A percentile compares a stretch with the other conserved stretches of the same genome.
Conservation (phyloP, 768 basidiomycete genomes). For the Hypholoma fasciculare region DNA sequence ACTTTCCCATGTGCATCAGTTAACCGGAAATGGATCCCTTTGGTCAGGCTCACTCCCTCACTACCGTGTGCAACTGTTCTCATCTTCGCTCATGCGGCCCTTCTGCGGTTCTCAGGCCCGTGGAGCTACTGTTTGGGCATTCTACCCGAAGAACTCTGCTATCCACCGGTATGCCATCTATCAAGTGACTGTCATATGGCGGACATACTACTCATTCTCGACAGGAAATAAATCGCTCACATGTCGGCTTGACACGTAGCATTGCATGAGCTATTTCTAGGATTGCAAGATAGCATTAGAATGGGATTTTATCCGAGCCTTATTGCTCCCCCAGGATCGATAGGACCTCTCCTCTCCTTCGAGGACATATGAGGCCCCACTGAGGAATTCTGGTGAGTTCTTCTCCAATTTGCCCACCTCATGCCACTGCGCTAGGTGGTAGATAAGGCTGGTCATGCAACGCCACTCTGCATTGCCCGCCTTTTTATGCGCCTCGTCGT, state of each 20-base stretch:
- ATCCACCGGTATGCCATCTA: constrained; percentile 10
- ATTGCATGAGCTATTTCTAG: constrained; percentile 18
- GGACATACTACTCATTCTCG: constrained; percentile 21
- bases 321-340: constrained; percentile 2
- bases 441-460: constrained; percentile 1
- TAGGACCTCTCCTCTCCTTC: constrained; percentile 8
- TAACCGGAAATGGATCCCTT: constrained; percentile 14
- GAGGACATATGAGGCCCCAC: constrained; percentile 15
- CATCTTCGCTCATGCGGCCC: constrained; percentile 1
- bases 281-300: constrained; percentile 4
- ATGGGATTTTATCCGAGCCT: constrained; percentile 5
- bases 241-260: constrained; percentile 34
- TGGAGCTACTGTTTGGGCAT: neutral
- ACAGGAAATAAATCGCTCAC: constrained; percentile 31
- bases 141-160: neutral
- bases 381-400: constrained; percentile 13
- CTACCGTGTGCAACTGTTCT: constrained; percentile 15
- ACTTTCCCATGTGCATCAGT: constrained; percentile 21
- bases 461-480: neutral
- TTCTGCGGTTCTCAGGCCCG: constrained; percentile 7
- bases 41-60: constrained; percentile 9
- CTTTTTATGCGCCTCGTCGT: too few species aligned
- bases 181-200: constrained; percentile 32
- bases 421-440: constrained; percentile 4
- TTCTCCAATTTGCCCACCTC: constrained; percentile 6